These are phyloP conservation scores for Warburgia ugandensis DNA, from an alignment of 164 flowering plant genomes.

Conservation along the genomic window DNA sequence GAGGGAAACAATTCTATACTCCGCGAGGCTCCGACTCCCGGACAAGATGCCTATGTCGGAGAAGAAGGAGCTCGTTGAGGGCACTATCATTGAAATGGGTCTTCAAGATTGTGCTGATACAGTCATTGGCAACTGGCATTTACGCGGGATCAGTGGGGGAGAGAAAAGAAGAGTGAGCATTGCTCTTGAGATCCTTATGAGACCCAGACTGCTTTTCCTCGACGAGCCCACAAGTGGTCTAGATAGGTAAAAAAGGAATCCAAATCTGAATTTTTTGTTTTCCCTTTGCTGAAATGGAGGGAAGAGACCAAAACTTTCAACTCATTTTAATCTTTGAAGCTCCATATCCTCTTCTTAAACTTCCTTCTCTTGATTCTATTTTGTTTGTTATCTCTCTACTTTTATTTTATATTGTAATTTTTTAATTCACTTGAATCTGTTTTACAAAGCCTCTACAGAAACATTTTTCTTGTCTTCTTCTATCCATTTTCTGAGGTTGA, in stretches of 20 bases:
- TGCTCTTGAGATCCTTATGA: slow-evolving; percentile 84
- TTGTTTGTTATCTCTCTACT: too few species aligned
- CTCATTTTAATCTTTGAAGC: too few species aligned
- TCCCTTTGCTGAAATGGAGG: too few species aligned
- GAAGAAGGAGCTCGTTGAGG: slow-evolving; percentile 67
- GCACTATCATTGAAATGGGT: slow-evolving; percentile 87
- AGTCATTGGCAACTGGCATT: slow-evolving; percentile 86
- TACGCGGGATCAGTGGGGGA: slow-evolving; percentile 91
- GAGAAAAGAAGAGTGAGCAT: slow-evolving; percentile 92
- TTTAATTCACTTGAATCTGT: too few species aligned
- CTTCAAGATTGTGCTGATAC: slow-evolving; percentile 92
- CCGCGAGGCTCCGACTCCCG: slow-evolving; percentile 77
- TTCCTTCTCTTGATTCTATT: too few species aligned
- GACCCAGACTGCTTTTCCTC: slow-evolving; percentile 86
- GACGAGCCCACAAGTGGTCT: slow-evolving; percentile 98
- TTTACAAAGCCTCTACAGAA: too few species aligned
- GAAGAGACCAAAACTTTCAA: too few species aligned
- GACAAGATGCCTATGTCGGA: slow-evolving; percentile 71
- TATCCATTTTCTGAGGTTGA: too few species aligned
- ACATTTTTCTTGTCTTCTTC: too few species aligned
- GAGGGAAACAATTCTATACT: slow-evolving; percentile 74
- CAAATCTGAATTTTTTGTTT: too few species aligned
- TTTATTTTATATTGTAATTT: too few species aligned
- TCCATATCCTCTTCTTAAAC: too few species aligned
- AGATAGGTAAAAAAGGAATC: slow-evolving; percentile 83